Conservation (phyloP, 73 alveolate species). For the Tetrahymena thermophila region DNA sequence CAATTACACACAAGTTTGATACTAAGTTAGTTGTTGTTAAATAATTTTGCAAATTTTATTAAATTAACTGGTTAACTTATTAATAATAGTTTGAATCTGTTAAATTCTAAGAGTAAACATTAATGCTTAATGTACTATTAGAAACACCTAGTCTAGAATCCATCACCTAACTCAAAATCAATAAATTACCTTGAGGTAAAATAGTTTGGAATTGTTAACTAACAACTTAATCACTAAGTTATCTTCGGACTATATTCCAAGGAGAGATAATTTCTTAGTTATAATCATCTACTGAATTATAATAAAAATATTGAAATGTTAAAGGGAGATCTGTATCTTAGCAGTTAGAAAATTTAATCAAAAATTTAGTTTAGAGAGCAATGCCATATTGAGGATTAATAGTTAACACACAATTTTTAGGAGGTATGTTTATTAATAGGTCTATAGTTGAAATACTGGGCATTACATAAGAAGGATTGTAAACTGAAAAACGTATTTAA, state of each 20-base stretch:
- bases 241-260: background rate
- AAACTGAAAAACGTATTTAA: background rate
- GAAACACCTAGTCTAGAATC: too few relatives aligned
- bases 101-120: background rate
- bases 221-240: background rate
- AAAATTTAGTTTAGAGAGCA: background rate
- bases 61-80: too few relatives aligned
- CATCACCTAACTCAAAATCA: too few relatives aligned
- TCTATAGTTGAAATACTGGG: background rate
- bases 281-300: background rate
- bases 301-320: background rate
- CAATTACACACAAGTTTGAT: background rate
- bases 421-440: background rate
- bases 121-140: too few relatives aligned
- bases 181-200: too few relatives aligned
- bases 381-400: background rate
- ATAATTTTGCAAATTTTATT: too few relatives aligned
- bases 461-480: background rate
- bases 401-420: background rate
- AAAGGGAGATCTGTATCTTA: background rate
- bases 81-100: background rate
- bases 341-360: background rate
- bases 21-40: too few relatives aligned
- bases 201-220: too few relatives aligned
- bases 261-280: background rate